Conservation (phyloP, 2,329 filamentous ascomycete species). For the Didymella glomerata region DNA sequence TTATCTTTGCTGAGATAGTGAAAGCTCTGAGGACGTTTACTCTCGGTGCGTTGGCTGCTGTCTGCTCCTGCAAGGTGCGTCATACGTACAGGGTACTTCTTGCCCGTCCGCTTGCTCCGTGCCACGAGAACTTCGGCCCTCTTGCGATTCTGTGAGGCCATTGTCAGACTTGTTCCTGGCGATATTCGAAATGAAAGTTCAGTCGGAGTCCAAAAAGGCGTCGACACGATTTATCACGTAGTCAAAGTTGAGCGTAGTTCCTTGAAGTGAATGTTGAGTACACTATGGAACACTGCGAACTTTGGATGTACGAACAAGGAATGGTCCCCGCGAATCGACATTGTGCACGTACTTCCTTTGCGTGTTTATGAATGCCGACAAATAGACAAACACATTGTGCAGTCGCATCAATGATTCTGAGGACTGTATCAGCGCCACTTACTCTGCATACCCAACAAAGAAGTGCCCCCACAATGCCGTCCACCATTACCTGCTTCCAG, state of each 20-base stretch:
- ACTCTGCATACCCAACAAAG: background rate
- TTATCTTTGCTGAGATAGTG: conserved; percentile 28
- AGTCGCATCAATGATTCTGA: background rate
- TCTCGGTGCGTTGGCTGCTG: background rate
- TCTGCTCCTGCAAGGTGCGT: conserved; percentile 3
- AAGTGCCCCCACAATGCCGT: background rate
- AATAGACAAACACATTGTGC: background rate
- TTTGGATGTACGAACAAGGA: background rate
- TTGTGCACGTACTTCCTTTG: background rate
- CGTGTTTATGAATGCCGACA: too few relatives aligned
- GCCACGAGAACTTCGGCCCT: conserved; percentile 11
- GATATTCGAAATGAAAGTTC: background rate
- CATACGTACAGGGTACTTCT: conserved; percentile 3
- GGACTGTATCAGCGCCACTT: too few relatives aligned
- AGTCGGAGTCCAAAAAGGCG: background rate
- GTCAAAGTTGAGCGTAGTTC: background rate
- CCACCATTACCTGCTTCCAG: too few relatives aligned
- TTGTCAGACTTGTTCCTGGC: background rate
- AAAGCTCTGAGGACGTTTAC: conserved; percentile 11
- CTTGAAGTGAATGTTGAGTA: background rate
- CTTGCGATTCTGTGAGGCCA: background rate
- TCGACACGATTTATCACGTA: background rate
- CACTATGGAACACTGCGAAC: too few relatives aligned
- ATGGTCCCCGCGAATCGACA: background rate
- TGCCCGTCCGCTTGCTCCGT: conserved; percentile 18